Conservation (phyloP, 176 grass and related monocot genomes). For the Oryza officinalis region DNA sequence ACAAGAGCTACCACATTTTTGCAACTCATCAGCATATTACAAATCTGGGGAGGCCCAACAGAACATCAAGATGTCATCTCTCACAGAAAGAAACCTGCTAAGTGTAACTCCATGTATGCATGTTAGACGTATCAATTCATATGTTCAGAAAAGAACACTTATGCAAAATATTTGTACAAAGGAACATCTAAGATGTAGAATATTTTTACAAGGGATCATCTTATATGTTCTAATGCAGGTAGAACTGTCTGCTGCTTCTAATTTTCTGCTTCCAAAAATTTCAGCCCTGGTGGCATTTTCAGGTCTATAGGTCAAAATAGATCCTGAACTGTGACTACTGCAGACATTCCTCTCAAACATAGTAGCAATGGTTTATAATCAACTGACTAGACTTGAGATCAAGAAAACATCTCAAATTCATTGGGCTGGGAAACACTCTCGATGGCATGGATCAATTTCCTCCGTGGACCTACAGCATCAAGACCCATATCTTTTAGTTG, state of each 20-base stretch:
- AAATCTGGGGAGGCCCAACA: no score
- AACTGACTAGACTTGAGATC: slow-evolving; percentile 25
- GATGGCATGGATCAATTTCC: slow-evolving; percentile 61
- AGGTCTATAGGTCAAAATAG: background rate
- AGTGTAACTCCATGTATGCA: background rate
- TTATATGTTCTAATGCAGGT: background rate
- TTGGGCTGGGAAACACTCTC: slow-evolving; percentile 33
- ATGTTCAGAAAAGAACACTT: background rate
- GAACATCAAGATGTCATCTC: background rate
- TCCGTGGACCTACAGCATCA: slow-evolving; percentile 59
- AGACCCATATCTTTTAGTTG: slow-evolving; percentile 64
- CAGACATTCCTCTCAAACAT: background rate
- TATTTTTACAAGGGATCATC: background rate
- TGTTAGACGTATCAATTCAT: background rate
- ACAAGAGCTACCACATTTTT: background rate
- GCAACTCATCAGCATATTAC: background rate
- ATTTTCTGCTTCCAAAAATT: background rate
- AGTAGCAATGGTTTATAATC: background rate
- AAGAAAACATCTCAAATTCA: slow-evolving; percentile 36
- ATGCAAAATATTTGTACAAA: background rate
- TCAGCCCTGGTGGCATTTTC: background rate
- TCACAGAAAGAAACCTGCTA: background rate
- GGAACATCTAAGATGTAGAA: background rate
- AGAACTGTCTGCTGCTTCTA: background rate
- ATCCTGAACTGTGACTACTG: background rate